Base-by-base conservation (phyloP, 108 stramenopile species). In the Schizochytrium sp. region DNA sequence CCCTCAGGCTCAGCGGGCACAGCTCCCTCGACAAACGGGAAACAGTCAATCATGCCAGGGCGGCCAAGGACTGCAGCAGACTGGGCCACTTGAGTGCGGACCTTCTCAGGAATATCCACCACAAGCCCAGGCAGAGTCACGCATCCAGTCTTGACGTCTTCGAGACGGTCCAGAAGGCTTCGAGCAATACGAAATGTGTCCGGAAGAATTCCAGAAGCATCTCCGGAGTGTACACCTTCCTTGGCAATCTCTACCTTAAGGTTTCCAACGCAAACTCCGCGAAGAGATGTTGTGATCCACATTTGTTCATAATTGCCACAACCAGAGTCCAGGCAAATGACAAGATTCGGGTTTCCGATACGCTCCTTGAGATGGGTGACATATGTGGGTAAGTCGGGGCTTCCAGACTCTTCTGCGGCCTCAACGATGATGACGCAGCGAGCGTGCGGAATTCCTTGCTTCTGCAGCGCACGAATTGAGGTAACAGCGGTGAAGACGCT, bases 311-410 rank as follows among this genome's bases (percentile, higher is more conserved):
- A 83, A 53, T 83, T 83, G 49, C 76, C 76, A 0, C 28, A 17
- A 1, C 76, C 76, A 50, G 76, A 83, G 47, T 83, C 76, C 50
- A 83, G 76, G 76, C 76, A 83, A 40, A 83, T 28, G 50, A 83
- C 76, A 8, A 83, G 76, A 28, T 83, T 83, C 15, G 76, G 76
- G 53, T 38, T 55, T 53, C 76, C 76, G 76, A 83, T 83, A 38
- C 53, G 50, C 50, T 55, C 53, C 76, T 83, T 83, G 53, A 83
- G 76, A 38, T 49, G 50, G 1, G 47, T 55, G 28, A 83, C 53
- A 28, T 83, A 83, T 10, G 47, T 17, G 53, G 28, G 19, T 42
- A 83, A 53, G 4, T 83, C 76, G 0, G 76, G 50, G 2, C 76
- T 83, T 46, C 76, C 76, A 40, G 28, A 38, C 3, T 83, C 76